Evolutionary conservation across 176 grass and related monocot species (phyloP).

Genomic region (Puya raimondii): DNA sequence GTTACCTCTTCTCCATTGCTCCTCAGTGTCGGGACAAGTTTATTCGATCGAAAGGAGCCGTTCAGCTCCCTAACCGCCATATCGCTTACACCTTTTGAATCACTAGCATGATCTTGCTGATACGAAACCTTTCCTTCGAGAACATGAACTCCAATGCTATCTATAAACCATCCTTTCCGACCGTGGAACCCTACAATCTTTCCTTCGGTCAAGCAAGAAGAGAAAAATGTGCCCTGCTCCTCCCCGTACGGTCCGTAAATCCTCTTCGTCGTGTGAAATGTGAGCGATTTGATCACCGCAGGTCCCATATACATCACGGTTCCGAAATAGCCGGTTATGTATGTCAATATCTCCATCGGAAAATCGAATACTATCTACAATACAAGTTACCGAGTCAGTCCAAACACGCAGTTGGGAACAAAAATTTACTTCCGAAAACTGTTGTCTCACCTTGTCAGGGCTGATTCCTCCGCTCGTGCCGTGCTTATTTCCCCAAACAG

Average conservation of each 20-base stretch:
- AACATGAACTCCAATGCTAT: slow-evolving; percentile 79
- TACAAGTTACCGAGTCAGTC: slow-evolving; percentile 1
- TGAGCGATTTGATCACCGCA: slow-evolving; percentile 61
- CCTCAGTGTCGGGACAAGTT: slow-evolving; percentile 29
- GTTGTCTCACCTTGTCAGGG: slow-evolving; percentile 49
- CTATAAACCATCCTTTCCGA: slow-evolving; percentile 61
- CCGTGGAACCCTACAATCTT: slow-evolving; percentile 75
- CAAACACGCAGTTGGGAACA: background rate
- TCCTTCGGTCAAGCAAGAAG: slow-evolving; percentile 58
- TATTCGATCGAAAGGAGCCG: slow-evolving; percentile 23
- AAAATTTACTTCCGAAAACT: background rate
- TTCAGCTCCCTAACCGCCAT: slow-evolving; percentile 6
- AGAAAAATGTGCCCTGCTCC: slow-evolving; percentile 73
- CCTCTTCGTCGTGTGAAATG: slow-evolving; percentile 87
- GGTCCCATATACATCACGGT: slow-evolving; percentile 70
- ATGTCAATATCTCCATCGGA: slow-evolving; percentile 67
- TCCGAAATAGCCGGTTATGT: slow-evolving; percentile 78
- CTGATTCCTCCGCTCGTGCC: slow-evolving; percentile 48
- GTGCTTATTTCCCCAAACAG: slow-evolving; percentile 78
- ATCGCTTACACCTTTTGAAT: slow-evolving; percentile 2
- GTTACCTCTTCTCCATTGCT: slow-evolving; percentile 55
- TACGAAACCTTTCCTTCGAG: slow-evolving; percentile 75
- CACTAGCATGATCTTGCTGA: slow-evolving; percentile 8
- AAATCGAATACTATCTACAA: slow-evolving; percentile 70
- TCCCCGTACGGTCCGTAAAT: slow-evolving; percentile 71